Percentiles rank a stretch among this genome's conserved stretches.
These are phyloP conservation scores for Globisporangium radiosum DNA, from an alignment of 352 stramenopile species.

Conservation along the genomic window DNA sequence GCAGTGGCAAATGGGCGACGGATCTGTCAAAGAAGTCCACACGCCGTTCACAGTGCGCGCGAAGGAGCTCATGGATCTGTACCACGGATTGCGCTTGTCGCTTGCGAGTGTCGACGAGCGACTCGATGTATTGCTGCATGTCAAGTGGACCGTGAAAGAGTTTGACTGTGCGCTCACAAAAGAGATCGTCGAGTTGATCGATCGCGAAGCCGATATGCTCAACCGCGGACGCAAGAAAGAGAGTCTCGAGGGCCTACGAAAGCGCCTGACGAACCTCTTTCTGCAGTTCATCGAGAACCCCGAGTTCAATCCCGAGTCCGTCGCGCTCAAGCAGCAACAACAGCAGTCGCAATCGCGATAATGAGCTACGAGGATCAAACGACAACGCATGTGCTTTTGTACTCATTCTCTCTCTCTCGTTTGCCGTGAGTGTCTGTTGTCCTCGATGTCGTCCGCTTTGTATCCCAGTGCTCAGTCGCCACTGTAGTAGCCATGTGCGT, in stretches of 20 bases:
- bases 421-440: too few relatives aligned
- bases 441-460: too few relatives aligned
- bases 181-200: slow-evolving; percentile 90
- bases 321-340: too few relatives aligned
- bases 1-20: slow-evolving; percentile 90
- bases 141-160: slow-evolving; percentile 92
- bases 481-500: too few relatives aligned
- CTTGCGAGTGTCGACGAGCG: slow-evolving; percentile 76
- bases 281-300: slow-evolving; percentile 91
- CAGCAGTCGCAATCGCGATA: too few relatives aligned
- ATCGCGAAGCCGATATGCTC: slow-evolving; percentile 91
- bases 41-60: slow-evolving; percentile 86
- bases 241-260: slow-evolving; percentile 80
- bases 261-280: slow-evolving; percentile 84
- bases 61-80: slow-evolving; percentile 87
- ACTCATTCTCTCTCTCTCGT: too few relatives aligned
- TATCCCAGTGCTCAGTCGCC: too few relatives aligned
- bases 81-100: slow-evolving; percentile 58
- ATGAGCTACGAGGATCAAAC: too few relatives aligned
- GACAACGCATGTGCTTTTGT: too few relatives aligned
- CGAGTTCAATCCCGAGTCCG: slow-evolving; percentile 90
- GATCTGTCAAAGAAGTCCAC: slow-evolving; percentile 82
- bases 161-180: slow-evolving; percentile 87
- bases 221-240: slow-evolving; percentile 76
- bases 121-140: slow-evolving; percentile 86